These are phyloP conservation scores for Schizosaccharomyces cryophilus DNA, from an alignment of 805 yeast species.

Conservation along the genomic window DNA sequence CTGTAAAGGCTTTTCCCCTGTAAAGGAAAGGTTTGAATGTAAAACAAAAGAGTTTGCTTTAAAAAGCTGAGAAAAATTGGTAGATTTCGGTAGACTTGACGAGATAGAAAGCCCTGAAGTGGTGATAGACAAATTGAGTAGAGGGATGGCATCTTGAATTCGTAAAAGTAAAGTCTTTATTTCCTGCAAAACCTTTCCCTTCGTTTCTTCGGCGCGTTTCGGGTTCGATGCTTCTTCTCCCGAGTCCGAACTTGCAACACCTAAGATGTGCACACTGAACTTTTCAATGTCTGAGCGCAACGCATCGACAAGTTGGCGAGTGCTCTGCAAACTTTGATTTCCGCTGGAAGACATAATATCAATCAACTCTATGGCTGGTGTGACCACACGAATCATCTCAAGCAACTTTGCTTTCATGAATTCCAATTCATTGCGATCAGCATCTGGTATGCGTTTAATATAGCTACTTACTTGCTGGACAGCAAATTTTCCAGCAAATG, in stretches of 20 bases:
- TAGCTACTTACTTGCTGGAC: constrained; percentile 1
- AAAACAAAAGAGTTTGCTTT: constrained; percentile 30
- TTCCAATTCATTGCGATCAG: constrained; percentile 13
- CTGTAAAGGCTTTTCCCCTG: constrained; percentile 9
- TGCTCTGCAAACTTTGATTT: constrained; percentile 29
- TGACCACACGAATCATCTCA: constrained; percentile 33
- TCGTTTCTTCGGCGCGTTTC: constrained; percentile 15
- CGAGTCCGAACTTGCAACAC: constrained; percentile 14
- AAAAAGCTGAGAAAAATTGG: constrained; percentile 42
- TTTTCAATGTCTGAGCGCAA: constrained; percentile 32
- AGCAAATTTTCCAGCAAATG: not conserved
- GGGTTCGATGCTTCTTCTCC: constrained; percentile 9
- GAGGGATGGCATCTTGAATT: constrained; percentile 44
- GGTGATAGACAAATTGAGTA: constrained; percentile 36
- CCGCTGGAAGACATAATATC: constrained; percentile 36
- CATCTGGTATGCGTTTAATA: not conserved
- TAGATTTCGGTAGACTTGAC: constrained; percentile 23
- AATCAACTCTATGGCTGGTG: constrained; percentile 44
- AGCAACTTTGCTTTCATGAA: constrained; percentile 22
- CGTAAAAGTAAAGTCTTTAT: constrained; percentile 25
- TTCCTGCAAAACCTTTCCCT: constrained; percentile 18
- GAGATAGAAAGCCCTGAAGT: constrained; percentile 43
- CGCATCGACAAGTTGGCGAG: constrained; percentile 28
- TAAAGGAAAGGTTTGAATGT: constrained; percentile 17
- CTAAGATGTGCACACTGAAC: constrained; percentile 27